Base-by-base conservation (phyloP, 306 rosid species). In the Trichosanthes cucumerina region DNA sequence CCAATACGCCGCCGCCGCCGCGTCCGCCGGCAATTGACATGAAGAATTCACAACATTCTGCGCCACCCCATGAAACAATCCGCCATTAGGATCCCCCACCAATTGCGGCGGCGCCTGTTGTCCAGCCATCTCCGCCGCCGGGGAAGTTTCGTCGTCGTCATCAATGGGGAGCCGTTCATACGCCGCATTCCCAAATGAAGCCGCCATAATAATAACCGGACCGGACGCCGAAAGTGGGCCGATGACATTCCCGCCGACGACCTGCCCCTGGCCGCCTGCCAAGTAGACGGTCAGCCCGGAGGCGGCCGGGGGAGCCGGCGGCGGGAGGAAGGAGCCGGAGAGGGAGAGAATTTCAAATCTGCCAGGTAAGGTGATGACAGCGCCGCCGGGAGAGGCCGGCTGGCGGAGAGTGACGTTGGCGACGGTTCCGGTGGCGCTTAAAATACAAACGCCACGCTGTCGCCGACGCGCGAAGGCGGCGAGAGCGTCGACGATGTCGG, bases 201-300 rank as follows among this genome's bases (percentile, higher is more conserved):
- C 97, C 0, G 94, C 90, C 98, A 93, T 93, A 69, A 93, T 87
- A 7, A 93, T 94, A 44, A 93, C 97, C 0, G 97, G 96, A 0
- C 97, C 98, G 0, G 97, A 86, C 0, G 98, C 93, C 34, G 87
- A 4, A 41, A 93, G 84, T 0, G 96, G 97, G 1, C 97, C 97
- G 18, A 90, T 90, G 16, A 92, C 94, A 26, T 91, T 86, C 0
- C 98, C 98, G 0, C 98, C 97, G 0, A 93, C 97, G 0, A 93
- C 98, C 78, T 93, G 98, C 0, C 98, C 98, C 79, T 93, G 98
- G n/a, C 96, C 97, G 0, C 98, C 97, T 0, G 97, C 96, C 0
- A 93, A 79, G 28, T 93, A 93, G 24, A 93, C 89, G 9, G 98
- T 91, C 24, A 93, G 44, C 0, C 96, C 94, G 0, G 98, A 89